These are phyloP conservation scores for Macrophomina pseudophaseolina DNA, from an alignment of 2,329 filamentous ascomycete genomes.

Conservation along the genomic window DNA sequence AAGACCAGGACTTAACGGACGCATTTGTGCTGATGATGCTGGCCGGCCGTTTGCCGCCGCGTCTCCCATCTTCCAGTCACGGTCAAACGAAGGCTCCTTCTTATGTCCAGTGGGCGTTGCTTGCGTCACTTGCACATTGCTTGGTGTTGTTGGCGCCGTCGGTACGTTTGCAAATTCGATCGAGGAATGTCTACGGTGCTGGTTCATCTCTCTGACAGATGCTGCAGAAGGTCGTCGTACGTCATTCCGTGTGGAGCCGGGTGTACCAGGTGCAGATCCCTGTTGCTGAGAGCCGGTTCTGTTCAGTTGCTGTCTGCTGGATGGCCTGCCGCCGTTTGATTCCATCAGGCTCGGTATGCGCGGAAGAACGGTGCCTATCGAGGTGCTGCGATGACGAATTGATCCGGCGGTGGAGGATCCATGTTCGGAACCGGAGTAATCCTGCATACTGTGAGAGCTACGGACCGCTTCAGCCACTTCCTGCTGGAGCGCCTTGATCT, in stretches of 20 bases:
- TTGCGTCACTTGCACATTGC: conserved; percentile 32
- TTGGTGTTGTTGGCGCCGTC: conserved; percentile 33
- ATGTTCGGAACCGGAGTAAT: conserved; percentile 46
- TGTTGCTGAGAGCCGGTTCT: conserved; percentile 39
- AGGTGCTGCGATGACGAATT: conserved; percentile 37
- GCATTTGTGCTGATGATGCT: conserved; percentile 16
- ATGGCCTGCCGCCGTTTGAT: conserved; percentile 36
- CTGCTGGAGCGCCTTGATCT: conserved; percentile 89
- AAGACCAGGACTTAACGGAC: background rate
- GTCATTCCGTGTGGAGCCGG: conserved; percentile 44
- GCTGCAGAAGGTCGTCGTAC: conserved; percentile 72
- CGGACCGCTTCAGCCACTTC: conserved; percentile 62
- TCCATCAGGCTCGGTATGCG: conserved; percentile 45
- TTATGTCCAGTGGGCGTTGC: conserved; percentile 49
- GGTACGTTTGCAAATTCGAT: conserved; percentile 67
- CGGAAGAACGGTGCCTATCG: conserved; percentile 46
- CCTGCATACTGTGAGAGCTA: conserved; percentile 3
- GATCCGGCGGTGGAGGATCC: conserved; percentile 33
- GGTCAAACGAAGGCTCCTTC: conserved; percentile 64
- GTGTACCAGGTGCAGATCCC: conserved; percentile 6
- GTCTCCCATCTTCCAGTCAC: conserved; percentile 61
- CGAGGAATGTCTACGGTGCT: conserved; percentile 85
- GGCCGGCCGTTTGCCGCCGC: conserved; percentile 36
- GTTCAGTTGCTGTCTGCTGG: conserved; percentile 37
- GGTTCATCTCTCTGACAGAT: conserved; percentile 79